phyloP scores from a whole-genome alignment of 1,284 basidiomycete genomes.

The Austroboletus novae-zelandiae region DNA sequence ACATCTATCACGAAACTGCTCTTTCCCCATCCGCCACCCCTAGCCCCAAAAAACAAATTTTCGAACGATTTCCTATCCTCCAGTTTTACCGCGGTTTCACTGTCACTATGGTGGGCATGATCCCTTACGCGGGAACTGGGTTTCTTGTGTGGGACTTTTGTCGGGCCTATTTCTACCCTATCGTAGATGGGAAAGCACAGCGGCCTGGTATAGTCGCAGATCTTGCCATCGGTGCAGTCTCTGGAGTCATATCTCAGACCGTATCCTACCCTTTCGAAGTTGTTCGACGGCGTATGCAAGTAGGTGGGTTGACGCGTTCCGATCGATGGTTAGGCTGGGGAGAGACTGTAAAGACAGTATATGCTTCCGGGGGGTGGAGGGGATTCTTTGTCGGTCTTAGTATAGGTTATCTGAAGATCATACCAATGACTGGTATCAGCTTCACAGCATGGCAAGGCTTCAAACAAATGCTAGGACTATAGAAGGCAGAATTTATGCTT shows the following conservation, averaged over 20 bases:
- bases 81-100: conserved; percentile 97
- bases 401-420: conserved; percentile 95
- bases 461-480: conserved; percentile 59
- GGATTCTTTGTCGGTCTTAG: conserved; percentile 94
- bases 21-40: conserved; percentile 26
- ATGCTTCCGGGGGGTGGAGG: conserved; percentile 68
- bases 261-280: conserved; percentile 97
- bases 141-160: conserved; percentile 92
- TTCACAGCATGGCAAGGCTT: conserved; percentile 76
- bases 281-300: conserved; percentile 91
- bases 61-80: conserved; percentile 65
- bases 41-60: conserved; percentile 31
- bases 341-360: conserved; percentile 75
- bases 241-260: conserved; percentile 88
- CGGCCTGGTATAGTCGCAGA: conserved; percentile 52
- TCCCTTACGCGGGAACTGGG: conserved; percentile 97
- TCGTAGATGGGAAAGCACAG: conserved; percentile 36
- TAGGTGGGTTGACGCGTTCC: conserved; percentile 81
- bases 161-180: conserved; percentile 61
- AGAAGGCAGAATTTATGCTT: conserved; percentile 15
- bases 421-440: conserved; percentile 92
- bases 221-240: conserved; percentile 85
- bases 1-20: conserved; percentile 69
- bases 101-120: conserved; percentile 88
- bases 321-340: conserved; percentile 78